phyloP scores from a whole-genome alignment of 2,329 filamentous ascomycete genomes.

The Colletotrichum karsti region DNA sequence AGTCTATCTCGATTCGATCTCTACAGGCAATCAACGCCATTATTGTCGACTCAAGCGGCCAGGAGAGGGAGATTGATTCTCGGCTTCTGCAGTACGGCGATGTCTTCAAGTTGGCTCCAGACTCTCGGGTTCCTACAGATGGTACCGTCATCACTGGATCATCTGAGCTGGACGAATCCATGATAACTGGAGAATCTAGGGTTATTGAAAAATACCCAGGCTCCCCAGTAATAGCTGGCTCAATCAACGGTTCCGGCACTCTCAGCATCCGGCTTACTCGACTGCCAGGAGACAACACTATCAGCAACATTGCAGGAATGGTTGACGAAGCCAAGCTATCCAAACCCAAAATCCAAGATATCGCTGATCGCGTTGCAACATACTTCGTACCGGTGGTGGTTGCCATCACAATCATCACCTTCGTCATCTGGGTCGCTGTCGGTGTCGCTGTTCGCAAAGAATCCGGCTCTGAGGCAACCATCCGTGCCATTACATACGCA shows the following conservation, averaged over 20 bases:
- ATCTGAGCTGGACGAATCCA: slow-evolving; percentile 78
- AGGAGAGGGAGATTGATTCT: slow-evolving; percentile 65
- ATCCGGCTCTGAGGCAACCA: slow-evolving; percentile 56
- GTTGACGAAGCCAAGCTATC: slow-evolving; percentile 75
- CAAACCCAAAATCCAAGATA: slow-evolving; percentile 73
- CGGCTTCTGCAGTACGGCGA: slow-evolving; percentile 78
- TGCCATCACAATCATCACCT: slow-evolving; percentile 64
- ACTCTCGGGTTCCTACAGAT: slow-evolving; percentile 72
- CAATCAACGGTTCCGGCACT: slow-evolving; percentile 71
- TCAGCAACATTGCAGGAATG: slow-evolving; percentile 73
- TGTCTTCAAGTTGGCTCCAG: slow-evolving; percentile 68
- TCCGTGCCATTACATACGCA: slow-evolving; percentile 73
- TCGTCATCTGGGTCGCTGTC: slow-evolving; percentile 73
- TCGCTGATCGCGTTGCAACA: slow-evolving; percentile 73
- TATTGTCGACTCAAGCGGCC: slow-evolving; percentile 49
- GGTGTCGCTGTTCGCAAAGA: slow-evolving; percentile 51
- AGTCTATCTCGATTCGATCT: slow-evolving; percentile 63
- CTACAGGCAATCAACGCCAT: slow-evolving; percentile 67
- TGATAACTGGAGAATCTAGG: slow-evolving; percentile 77
- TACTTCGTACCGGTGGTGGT: slow-evolving; percentile 77
- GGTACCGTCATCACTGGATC: slow-evolving; percentile 70
- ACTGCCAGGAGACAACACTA: slow-evolving; percentile 75
- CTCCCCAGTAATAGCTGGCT: slow-evolving; percentile 71
- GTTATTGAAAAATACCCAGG: slow-evolving; percentile 66
- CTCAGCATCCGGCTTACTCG: slow-evolving; percentile 66